phyloP scores from a whole-genome alignment of 495 filamentous ascomycete genomes.

The Neurospora intermedia region DNA sequence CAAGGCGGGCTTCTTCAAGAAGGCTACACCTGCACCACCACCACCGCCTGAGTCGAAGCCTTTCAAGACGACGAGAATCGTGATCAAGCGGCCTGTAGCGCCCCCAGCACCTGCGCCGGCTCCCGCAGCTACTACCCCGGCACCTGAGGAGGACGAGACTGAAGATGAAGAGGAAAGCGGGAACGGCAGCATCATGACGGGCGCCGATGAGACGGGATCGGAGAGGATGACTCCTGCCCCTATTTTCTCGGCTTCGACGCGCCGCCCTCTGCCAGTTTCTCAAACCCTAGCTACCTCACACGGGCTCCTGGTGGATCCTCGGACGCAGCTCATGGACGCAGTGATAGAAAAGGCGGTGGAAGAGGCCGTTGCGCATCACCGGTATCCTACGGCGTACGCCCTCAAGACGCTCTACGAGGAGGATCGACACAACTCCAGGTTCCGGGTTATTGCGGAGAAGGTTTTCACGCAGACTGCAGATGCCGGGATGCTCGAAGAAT shows the following conservation, averaged over 20 bases:
- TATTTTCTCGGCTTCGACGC: background rate
- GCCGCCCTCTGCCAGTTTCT: background rate
- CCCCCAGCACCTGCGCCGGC: conserved; percentile 7
- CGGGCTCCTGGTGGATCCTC: background rate
- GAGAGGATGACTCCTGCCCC: background rate
- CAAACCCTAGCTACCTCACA: conserved; percentile 9
- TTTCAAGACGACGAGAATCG: conserved; percentile 20
- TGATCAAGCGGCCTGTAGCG: conserved; percentile 24
- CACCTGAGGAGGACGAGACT: conserved; percentile 23
- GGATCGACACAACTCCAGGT: conserved; percentile 24
- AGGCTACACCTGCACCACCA: conserved; percentile 15
- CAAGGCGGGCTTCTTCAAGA: conserved; percentile 36
- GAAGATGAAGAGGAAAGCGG: conserved; percentile 18
- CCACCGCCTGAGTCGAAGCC: conserved; percentile 7
- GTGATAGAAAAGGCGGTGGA: conserved; percentile 33
- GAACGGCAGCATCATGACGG: conserved; percentile 1
- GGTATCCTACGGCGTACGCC: conserved; percentile 46
- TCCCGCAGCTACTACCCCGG: conserved; percentile 1
- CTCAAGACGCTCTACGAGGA: conserved; percentile 44
- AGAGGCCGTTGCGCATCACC: conserved; percentile 34
- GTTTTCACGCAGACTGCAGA: conserved; percentile 37
- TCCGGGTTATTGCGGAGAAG: conserved; percentile 36
- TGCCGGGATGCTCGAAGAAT: conserved; percentile 30
- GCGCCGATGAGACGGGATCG: conserved; percentile 11
- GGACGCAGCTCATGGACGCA: conserved; percentile 19